Base-by-base conservation (phyloP, 2,329 filamentous ascomycete species). In the Ophiostoma himal-ulmi region DNA sequence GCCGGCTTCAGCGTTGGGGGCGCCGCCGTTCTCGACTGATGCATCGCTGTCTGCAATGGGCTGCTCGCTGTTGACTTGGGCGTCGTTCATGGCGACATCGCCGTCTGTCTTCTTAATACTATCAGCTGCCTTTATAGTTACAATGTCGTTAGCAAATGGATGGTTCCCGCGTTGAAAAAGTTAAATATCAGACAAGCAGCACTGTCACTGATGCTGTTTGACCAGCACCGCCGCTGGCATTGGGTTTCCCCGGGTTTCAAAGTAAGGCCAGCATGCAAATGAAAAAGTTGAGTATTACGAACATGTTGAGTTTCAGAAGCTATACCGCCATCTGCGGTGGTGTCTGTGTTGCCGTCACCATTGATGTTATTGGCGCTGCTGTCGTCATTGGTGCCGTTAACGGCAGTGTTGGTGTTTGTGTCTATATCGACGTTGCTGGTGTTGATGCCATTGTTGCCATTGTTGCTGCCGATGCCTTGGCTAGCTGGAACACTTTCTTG, bases 1-100 rank as follows among this genome's bases (percentile, higher is more conserved):
- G 60, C 17, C 60, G n/a, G 17, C 8, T 13, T 70, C 77, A 70
- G 78, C 75, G 68, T 77, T 78, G 70, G 78, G 76, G 8, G 76
- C 77, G 71, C 78, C 75, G 69, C 77, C 78, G 68, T 79, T 76
- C 20, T 76, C 76, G 5, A 34, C 36, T 14, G 41, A 41, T 14
- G 64, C 30, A 5, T 77, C 77, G 70, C 77, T 77, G 20, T 75
- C 69, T 17, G 52, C 41, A 26, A 37, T 72, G 1, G 71, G 72
- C 65, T 77, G 62, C 36, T 65, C 41, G 66, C 41, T 26, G 26
- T 68, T 14, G 8, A 20, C 4, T 26, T 3, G 17, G 26, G 22
- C 39, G 22, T 67, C 60, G 20, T 17, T 34, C 62, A 65, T 39
- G 62, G 62, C 36, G 37, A 65, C n/a, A 41, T 65, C 36, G 62